phyloP scores from a whole-genome alignment of 2,329 filamentous ascomycete genomes.

The Penicillium sp. region DNA sequence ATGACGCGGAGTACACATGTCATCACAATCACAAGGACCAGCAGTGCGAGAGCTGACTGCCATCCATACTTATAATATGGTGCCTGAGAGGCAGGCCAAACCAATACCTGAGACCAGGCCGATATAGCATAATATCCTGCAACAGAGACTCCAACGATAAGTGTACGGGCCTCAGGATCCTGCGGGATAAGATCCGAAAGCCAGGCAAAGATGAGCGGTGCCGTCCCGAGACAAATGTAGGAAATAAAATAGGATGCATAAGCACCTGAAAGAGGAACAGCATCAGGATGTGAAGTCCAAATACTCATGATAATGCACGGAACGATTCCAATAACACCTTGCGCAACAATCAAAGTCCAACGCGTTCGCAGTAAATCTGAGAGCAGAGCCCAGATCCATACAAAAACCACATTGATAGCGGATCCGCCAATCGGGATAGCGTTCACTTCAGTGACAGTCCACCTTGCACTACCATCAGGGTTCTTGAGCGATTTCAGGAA shows the following conservation, averaged over 20 bases:
- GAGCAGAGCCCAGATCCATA: constrained; percentile 56
- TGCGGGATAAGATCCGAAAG: constrained; percentile 53
- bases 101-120: constrained; percentile 54
- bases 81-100: constrained; percentile 54
- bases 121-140: constrained; percentile 53
- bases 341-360: constrained; percentile 52
- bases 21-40: constrained; percentile 49
- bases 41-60: constrained; percentile 49
- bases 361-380: constrained; percentile 52
- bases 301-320: constrained; percentile 54
- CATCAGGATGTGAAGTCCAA: constrained; percentile 51
- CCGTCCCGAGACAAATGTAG: constrained; percentile 51
- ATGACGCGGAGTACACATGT: constrained; percentile 46
- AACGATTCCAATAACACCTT: constrained; percentile 50
- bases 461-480: constrained; percentile 44
- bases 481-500: constrained; percentile 25
- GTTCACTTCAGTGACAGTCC: constrained; percentile 49
- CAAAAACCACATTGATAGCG: constrained; percentile 52
- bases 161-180: constrained; percentile 51
- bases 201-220: constrained; percentile 55
- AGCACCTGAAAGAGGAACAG: constrained; percentile 47
- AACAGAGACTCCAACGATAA: constrained; percentile 52
- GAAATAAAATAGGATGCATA: constrained; percentile 56
- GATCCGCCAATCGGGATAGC: constrained; percentile 51
- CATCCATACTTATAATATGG: constrained; percentile 53